Conservation (phyloP, 2,329 filamentous ascomycete species). For the Ustulina deusta region DNA sequence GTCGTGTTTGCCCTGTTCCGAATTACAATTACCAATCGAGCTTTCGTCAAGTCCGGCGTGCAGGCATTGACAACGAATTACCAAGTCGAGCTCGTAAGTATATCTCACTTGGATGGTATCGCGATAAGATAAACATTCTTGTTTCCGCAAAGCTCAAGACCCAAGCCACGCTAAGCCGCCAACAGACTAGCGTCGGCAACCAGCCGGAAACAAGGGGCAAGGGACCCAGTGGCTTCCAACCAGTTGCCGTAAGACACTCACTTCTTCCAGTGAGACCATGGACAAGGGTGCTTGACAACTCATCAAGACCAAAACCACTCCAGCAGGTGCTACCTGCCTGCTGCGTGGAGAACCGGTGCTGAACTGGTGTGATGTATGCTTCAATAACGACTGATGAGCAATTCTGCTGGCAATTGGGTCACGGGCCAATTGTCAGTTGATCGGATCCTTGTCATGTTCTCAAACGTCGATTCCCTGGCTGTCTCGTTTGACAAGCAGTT, state of each 20-base stretch:
- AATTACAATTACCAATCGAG: background rate
- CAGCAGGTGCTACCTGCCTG: background rate
- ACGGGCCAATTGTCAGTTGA: slow-evolving; percentile 2
- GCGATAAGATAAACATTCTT: slow-evolving; percentile 40
- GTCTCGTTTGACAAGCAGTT: slow-evolving; percentile 7
- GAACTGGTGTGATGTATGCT: background rate
- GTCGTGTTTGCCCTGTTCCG: slow-evolving; percentile 8
- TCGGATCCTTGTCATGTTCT: background rate
- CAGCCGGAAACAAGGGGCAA: slow-evolving; percentile 31
- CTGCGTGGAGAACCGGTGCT: background rate
- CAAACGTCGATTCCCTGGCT: background rate
- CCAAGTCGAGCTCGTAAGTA: background rate
- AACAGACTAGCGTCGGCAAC: slow-evolving; percentile 35
- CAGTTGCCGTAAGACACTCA: background rate
- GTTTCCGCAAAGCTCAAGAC: background rate
- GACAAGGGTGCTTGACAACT: slow-evolving; percentile 36
- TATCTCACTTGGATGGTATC: background rate
- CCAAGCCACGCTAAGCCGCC: slow-evolving; percentile 13
- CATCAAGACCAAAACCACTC: slow-evolving; percentile 28
- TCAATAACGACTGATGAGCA: slow-evolving; percentile 4
- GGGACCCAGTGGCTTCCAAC: too few relatives aligned
- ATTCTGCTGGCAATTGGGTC: slow-evolving; percentile 13
- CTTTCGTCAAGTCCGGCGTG: background rate
- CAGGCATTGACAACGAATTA: background rate
- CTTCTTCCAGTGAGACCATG: slow-evolving; percentile 20